These are phyloP conservation scores for Curvularia lunata DNA, from an alignment of 2,329 filamentous ascomycete species.

Conservation along the genomic window DNA sequence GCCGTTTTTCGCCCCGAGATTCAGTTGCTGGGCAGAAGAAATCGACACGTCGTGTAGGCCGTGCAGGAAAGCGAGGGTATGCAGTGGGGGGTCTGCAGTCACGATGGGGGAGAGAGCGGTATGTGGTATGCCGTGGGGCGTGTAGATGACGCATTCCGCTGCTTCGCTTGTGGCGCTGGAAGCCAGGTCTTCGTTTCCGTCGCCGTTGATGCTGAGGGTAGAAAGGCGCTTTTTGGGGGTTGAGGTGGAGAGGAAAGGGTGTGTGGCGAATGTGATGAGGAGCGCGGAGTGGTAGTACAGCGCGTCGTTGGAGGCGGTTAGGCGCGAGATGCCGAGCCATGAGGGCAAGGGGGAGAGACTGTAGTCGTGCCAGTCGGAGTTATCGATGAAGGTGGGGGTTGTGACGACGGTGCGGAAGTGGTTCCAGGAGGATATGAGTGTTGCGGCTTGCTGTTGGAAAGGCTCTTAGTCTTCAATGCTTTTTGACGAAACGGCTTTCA, in stretches of 20 bases:
- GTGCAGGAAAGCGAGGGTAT: slow-evolving; percentile 66
- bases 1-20: slow-evolving; percentile 68
- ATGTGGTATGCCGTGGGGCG: slow-evolving; percentile 66
- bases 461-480: too few relatives aligned
- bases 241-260: slow-evolving; percentile 33
- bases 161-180: slow-evolving; percentile 23
- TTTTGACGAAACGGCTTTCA: too few relatives aligned
- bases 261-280: slow-evolving; percentile 61
- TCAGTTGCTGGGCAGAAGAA: slow-evolving; percentile 61
- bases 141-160: slow-evolving; percentile 67
- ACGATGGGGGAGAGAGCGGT: slow-evolving; percentile 55
- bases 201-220: slow-evolving; percentile 41
- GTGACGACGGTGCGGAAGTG: slow-evolving; percentile 65
- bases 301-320: slow-evolving; percentile 61
- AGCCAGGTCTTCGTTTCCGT: slow-evolving; percentile 30
- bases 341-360: slow-evolving; percentile 58
- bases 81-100: slow-evolving; percentile 55
- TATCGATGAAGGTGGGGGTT: slow-evolving; percentile 54
- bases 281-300: slow-evolving; percentile 66
- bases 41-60: slow-evolving; percentile 68
- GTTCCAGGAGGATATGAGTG: slow-evolving; percentile 62
- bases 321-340: slow-evolving; percentile 67
- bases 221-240: slow-evolving; percentile 40
- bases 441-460: slow-evolving; percentile 57
- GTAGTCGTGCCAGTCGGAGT: slow-evolving; percentile 55